Percentiles rank a stretch among this genome's conserved stretches.
Evolutionary conservation across 164 flowering plant species (phyloP).

Genomic region (Magnolia kwangsiensis): DNA sequence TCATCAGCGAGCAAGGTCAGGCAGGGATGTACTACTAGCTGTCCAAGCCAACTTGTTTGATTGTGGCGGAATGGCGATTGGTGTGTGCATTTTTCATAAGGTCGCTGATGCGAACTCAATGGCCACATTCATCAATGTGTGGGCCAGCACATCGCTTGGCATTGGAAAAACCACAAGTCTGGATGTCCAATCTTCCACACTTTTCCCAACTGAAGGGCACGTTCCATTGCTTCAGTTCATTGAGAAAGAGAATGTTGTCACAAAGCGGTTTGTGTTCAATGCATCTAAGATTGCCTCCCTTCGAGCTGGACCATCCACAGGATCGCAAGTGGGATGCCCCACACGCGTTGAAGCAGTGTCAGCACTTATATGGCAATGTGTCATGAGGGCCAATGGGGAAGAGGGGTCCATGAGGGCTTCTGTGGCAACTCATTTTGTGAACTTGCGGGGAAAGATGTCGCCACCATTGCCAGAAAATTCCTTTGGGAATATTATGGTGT

Average conservation of each 20-base stretch:
- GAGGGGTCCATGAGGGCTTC: not conserved
- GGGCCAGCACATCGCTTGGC: conserved; percentile 22
- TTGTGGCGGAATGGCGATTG: conserved; percentile 34
- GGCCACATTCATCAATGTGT: conserved; percentile 13
- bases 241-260: conserved; percentile 15
- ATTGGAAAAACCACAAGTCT: not conserved
- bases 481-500: conserved; percentile 18
- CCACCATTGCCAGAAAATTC: conserved; percentile 18
- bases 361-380: conserved; percentile 43
- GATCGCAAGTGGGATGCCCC: conserved; percentile 10
- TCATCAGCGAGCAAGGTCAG: conserved; percentile 11
- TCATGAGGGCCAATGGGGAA: not conserved
- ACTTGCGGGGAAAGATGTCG: conserved; percentile 13
- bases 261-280: conserved; percentile 43
- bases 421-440: conserved; percentile 12
- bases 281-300: conserved; percentile 31
- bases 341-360: conserved; percentile 47
- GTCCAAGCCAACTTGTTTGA: conserved; percentile 24
- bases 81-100: conserved; percentile 7
- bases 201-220: conserved; percentile 9
- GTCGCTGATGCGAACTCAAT: not conserved
- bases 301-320: conserved; percentile 8
- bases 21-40: conserved; percentile 4
- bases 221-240: not conserved
- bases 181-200: not conserved